Conservation (phyloP, 345 rosid genomes). For the Garcia nutans region DNA sequence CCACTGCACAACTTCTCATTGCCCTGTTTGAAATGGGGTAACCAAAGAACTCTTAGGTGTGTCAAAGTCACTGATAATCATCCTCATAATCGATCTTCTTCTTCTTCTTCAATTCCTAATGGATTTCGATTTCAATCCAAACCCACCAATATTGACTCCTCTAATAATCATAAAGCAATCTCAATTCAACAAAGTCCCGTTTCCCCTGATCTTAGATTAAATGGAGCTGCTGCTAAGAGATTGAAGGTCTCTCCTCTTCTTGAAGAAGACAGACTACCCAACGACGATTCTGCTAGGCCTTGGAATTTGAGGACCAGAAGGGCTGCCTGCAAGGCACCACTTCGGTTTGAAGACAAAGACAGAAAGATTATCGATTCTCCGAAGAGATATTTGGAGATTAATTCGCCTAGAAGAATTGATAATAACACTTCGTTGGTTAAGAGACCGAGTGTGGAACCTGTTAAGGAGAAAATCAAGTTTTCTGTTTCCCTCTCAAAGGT, state of each 20-base stretch:
- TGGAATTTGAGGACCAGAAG: conserved; percentile 33
- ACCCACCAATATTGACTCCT: conserved; percentile 1
- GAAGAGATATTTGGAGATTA: conserved; percentile 2
- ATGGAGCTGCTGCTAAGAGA: conserved; percentile 17
- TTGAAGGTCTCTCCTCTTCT: conserved; percentile 34
- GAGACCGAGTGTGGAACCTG: conserved; percentile 8
- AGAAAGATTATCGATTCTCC: neutral
- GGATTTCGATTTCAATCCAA: conserved; percentile 11
- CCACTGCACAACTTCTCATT: conserved; percentile 61
- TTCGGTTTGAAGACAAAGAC: conserved; percentile 12
- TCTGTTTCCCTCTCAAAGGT: conserved; percentile 22
- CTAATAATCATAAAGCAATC: neutral
- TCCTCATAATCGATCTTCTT: neutral
- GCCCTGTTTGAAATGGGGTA: conserved; percentile 56
- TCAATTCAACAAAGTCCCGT: neutral
- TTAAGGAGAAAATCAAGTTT: conserved; percentile 18
- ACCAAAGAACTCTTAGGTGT: conserved; percentile 48
- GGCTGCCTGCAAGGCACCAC: conserved; percentile 27
- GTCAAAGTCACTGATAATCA: conserved; percentile 34
- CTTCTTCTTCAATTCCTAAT: conserved; percentile 1
- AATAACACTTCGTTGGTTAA: conserved; percentile 6
- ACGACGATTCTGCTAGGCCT: conserved; percentile 27
- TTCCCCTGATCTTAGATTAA: conserved; percentile 7
- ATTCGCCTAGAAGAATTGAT: conserved; percentile 12
- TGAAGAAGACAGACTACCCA: conserved; percentile 19